Evolutionary conservation across 176 grass and related monocot species (phyloP).

Genomic region (Musa troglodytarum): DNA sequence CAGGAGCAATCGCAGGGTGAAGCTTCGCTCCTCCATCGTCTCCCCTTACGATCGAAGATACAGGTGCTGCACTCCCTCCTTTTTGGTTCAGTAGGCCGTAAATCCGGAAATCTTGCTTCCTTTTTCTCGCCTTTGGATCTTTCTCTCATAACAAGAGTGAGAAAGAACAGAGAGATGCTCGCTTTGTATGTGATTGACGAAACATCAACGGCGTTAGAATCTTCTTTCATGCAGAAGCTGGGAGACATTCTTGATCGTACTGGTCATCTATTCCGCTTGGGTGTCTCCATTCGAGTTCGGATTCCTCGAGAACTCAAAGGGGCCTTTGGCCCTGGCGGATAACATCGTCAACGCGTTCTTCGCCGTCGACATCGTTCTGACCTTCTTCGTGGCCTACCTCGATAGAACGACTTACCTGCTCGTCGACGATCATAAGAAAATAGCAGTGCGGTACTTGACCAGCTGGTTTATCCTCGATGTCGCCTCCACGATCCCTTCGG

Average conservation of each 20-base stretch:
- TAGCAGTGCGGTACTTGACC: constrained; percentile 55
- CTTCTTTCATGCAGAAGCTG: constrained; percentile 26
- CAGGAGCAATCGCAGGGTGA: constrained; percentile 52
- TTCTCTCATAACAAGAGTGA: neutral
- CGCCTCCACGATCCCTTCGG: constrained; percentile 56
- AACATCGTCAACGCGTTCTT: constrained; percentile 80
- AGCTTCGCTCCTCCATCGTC: constrained; percentile 47
- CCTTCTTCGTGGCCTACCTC: constrained; percentile 92
- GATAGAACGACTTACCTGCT: constrained; percentile 58
- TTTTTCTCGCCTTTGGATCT: constrained; percentile 6
- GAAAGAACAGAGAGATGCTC: no score
- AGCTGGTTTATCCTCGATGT: constrained; percentile 84
- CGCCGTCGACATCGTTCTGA: constrained; percentile 71
- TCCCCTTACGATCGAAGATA: constrained; percentile 74
- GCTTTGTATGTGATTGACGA: no score
- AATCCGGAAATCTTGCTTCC: neutral
- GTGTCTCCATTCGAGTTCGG: constrained; percentile 94
- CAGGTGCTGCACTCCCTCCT: constrained; percentile 28
- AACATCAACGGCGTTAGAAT: no score
- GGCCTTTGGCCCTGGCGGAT: constrained; percentile 37
- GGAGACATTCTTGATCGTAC: constrained; percentile 72
- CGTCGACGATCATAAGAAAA: constrained; percentile 47
- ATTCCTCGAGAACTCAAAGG: constrained; percentile 48
- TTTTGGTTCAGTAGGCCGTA: no score
- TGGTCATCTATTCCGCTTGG: constrained; percentile 83